Base-by-base conservation (phyloP, 2,329 filamentous ascomycete species). In the Incumbomyces delicatus region DNA sequence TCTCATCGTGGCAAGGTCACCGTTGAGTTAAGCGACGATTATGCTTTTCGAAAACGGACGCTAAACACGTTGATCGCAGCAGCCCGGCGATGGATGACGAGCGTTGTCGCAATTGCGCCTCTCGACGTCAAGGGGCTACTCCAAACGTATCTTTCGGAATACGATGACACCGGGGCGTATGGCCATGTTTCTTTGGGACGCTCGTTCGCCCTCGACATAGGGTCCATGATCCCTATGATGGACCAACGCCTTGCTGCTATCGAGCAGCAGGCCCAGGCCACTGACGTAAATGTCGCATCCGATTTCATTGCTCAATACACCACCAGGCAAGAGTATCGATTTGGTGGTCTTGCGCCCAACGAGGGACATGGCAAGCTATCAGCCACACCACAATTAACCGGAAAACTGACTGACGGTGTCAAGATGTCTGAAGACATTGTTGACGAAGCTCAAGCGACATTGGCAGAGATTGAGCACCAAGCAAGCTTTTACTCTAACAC, bases 251-350 rank as follows among this genome's bases (percentile, higher is more conserved):
- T 98, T 35, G 81, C 78, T 13, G 89, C 87, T 6, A 80, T 98
- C 41, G 86, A 94, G 55, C 76, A 75, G 31, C 76, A 85, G 52
- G 81, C 83, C 14, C 79, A 83, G 16, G 43, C 47, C 40, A 78
- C 79, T 45, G 79, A 79, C 52, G 83, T 95, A 62, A 95, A 96
- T 62, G 88, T 89, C 10, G 88, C 87, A 0, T 96, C 92, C 2
- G 90, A 96, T 62, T 95, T 98, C 58, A 80, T 98, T 60, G 88
- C 92, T 1, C 90, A 98, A 61, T 98, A 98, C 63, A 96, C 90
- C 2, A 94, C 88, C 20, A 84, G 92, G 32, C 94, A 98, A 62
- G 89, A 95, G 60, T 98, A 98, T 64, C 81, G 89, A 47, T 90
- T 90, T 60, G 80, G 87, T 10, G 87, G 95, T 61, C 77, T 80